Evolutionary conservation across 257 asterid genomes (phyloP), one percentile per base, ranked within the genome.

Genomic region (Ehretia macrophylla): DNA sequence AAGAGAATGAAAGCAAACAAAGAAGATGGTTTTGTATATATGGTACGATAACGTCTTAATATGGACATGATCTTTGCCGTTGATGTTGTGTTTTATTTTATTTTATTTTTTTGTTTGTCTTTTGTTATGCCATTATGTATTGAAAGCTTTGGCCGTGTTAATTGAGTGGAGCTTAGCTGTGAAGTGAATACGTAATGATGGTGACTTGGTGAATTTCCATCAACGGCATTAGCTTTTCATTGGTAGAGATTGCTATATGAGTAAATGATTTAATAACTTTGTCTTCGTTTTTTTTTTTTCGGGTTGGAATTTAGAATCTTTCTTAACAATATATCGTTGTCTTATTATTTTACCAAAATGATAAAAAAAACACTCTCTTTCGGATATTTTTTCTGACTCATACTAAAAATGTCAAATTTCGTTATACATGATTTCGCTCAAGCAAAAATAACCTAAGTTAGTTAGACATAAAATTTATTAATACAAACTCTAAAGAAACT

Each of bases 121-220:
- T 11, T n/a, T n/a, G 17, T 1, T 49, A 13, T 49, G 10, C n/a
- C 54, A 19, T 20, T 52, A 52, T 4, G 32, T 12, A 21, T n/a
- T 4, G 54, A 32, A 21, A 14, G 57, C 17, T 22, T 32, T 20
- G 35, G 35, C 6, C 35, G 3, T 27, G 35, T 6, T 27, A 27
- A 3, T 27, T 42, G 47, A 10, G 8, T 61, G 50, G 52, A 50
- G 51, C 66, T 61, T 61, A 49, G 57, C 58, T 48, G 50, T 50
- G 66, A 61, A 61, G 66, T 61, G 50, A 61, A 17, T 55, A 61
- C 58, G 58, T 35, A 32, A 61, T 61, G 27, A 61, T 61, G 51
- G 21, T 23, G 3, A 35, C 47, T 61, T 61, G 66, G 45, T 61
- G 2, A 47, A 49, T 21, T 54, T 48, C 17, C 38, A 32, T 48